Evolutionary conservation across 768 basidiomycete genomes (phyloP), one percentile per base, ranked within the genome.

Genomic region (Amanita jacksonii): DNA sequence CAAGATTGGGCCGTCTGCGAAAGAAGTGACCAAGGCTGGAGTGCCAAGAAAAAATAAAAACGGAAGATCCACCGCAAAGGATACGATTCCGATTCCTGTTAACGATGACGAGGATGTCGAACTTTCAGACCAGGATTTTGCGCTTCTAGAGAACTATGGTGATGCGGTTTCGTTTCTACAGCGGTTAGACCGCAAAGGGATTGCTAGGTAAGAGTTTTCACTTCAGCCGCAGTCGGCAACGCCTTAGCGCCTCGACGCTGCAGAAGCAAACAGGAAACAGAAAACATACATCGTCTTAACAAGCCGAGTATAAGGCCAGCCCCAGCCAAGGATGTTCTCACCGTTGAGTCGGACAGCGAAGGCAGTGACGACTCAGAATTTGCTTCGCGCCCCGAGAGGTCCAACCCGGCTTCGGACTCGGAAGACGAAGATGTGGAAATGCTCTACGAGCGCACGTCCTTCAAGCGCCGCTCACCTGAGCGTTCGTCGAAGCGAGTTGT

Each of bases 251-350:
- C 36, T 31, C 22, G 10, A 7, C 4, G n/a, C 33, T 16, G 15
- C 47, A 93, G 87, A 77, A 91, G 86, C 55, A 88, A 88, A 62
- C 85, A 82, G 52, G 89, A 87, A 60, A 85, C 78, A 0, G 70
- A 80, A 43, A 70, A 83, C 41, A 59, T 92, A 46, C 82, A 79
- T 56, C 76, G 70, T 45, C 60, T 86, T 23, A 64, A 73, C 47
- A 88, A 81, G 58, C 77, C 81, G 16, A 52, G 69, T 45, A 61
- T 68, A 47, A 66, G 62, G 45, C 54, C 56, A 22, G 59, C 63
- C 38, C 57, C 64, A 15, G 62, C 68, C 36, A 79, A 81, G 55
- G 74, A 77, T 62, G 63, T 90, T 15, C 85, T 85, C 23, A 76
- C 81, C 22, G 48, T 90, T 35, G 65, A 82, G 57, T 84, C 82